These are phyloP conservation scores for Aspergillus brunneoviolaceus DNA, from an alignment of 2,329 filamentous ascomycete species.

Conservation along the genomic window DNA sequence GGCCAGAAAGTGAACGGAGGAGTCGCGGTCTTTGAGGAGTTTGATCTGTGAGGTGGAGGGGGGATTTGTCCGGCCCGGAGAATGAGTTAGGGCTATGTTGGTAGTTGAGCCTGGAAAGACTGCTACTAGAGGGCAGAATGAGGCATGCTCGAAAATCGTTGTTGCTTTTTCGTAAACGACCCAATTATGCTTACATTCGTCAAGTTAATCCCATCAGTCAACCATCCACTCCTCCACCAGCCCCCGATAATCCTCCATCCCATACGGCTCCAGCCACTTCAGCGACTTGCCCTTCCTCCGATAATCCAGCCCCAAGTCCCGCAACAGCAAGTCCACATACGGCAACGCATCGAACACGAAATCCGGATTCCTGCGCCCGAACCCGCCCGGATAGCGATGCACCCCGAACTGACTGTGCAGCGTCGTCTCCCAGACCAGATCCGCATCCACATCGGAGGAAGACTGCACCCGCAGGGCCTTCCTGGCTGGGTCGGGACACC, in stretches of 20 bases:
- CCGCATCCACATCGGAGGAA: conserved; percentile 12
- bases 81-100: too few species aligned
- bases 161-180: too few species aligned
- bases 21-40: conserved; percentile 28
- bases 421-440: conserved; percentile 56
- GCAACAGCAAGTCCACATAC: conserved; percentile 68
- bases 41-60: conserved; percentile 11
- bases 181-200: too few species aligned
- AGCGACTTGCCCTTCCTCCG: conserved; percentile 35
- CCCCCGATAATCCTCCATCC: conserved; percentile 41
- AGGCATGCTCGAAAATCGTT: too few species aligned
- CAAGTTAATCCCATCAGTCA: neutral
- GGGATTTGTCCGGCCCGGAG: neutral
- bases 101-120: neutral
- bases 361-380: conserved; percentile 56
- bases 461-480: neutral
- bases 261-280: conserved; percentile 41
- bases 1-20: conserved; percentile 11
- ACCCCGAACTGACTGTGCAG: conserved; percentile 68
- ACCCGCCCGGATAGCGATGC: conserved; percentile 63
- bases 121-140: too few species aligned
- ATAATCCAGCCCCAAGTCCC: conserved; percentile 62
- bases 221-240: conserved; percentile 43
- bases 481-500: conserved; percentile 22
- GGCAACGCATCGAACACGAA: conserved; percentile 75